Percentiles rank a stretch among this genome's conserved stretches.
These are phyloP conservation scores for Lasiodiplodia gonubiensis DNA, from an alignment of 2,329 filamentous ascomycete genomes.

Conservation along the genomic window DNA sequence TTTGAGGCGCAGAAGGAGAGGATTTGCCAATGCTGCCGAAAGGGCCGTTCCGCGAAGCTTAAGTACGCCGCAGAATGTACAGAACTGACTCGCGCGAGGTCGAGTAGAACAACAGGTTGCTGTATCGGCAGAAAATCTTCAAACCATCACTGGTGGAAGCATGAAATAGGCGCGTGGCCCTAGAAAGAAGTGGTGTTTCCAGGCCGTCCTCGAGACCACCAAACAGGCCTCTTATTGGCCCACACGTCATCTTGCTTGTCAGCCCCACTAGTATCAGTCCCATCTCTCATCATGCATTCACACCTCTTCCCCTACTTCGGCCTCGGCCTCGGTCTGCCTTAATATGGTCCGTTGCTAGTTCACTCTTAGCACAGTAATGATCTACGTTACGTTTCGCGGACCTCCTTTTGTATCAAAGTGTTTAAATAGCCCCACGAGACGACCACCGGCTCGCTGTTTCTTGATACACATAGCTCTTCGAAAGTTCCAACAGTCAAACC, in stretches of 20 bases:
- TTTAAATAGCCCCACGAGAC: not conserved
- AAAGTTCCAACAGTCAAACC: not conserved
- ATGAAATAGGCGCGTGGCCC: not conserved
- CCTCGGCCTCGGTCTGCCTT: not conserved
- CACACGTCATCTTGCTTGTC: not conserved
- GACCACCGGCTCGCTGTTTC: not conserved
- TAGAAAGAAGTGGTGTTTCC: not conserved
- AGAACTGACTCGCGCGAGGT: not conserved
- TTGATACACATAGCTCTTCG: not conserved
- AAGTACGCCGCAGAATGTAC: not conserved
- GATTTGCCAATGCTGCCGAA: not conserved
- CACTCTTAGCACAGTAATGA: too few species aligned
- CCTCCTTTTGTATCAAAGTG: not conserved
- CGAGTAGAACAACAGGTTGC: not conserved
- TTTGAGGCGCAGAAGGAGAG: not conserved
- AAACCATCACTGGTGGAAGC: not conserved
- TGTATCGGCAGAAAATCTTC: not conserved
- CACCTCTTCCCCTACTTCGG: not conserved
- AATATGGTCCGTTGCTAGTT: too few species aligned
- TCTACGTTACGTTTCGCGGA: not conserved
- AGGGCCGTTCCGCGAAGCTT: not conserved
- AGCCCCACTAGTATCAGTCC: not conserved
- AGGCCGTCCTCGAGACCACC: not conserved
- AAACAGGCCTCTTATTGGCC: not conserved
- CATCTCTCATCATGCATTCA: not conserved